Evolutionary conservation across 257 asterid genomes (phyloP).

Genomic region (Linaria vulgaris): DNA sequence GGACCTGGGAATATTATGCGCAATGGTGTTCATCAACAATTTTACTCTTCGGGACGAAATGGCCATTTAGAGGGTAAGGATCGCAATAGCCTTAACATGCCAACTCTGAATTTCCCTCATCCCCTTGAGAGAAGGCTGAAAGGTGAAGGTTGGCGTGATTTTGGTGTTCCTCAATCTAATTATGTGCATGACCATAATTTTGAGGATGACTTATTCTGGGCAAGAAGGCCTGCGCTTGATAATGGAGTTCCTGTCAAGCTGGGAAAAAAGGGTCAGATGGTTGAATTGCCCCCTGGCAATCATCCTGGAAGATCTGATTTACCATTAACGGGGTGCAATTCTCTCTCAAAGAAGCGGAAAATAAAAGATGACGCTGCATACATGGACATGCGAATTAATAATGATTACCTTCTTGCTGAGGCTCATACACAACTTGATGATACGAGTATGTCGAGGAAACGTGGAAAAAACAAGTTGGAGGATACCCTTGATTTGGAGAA

Average conservation of each 20-base stretch:
- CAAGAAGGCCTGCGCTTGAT: slow-evolving; percentile 46
- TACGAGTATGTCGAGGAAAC: slow-evolving; percentile 49
- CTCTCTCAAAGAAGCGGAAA: slow-evolving; percentile 71
- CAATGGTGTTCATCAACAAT: slow-evolving; percentile 46
- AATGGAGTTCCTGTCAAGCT: slow-evolving; percentile 53
- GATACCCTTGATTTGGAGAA: slow-evolving; percentile 47
- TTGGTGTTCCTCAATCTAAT: slow-evolving; percentile 49
- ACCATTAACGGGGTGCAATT: slow-evolving; percentile 63
- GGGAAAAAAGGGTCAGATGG: slow-evolving; percentile 65
- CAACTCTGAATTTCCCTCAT: slow-evolving; percentile 42
- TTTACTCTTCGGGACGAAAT: slow-evolving; percentile 55
- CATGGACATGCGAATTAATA: slow-evolving; percentile 47
- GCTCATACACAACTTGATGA: slow-evolving; percentile 51
- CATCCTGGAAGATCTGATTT: slow-evolving; percentile 56
- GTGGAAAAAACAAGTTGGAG: slow-evolving; percentile 61
- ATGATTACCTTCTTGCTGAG: slow-evolving; percentile 44
- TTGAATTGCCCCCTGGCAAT: slow-evolving; percentile 43
- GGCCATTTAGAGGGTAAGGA: slow-evolving; percentile 54
- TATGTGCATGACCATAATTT: slow-evolving; percentile 41
- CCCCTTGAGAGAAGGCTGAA: slow-evolving; percentile 45
- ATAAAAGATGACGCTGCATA: slow-evolving; percentile 49
- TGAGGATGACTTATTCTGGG: slow-evolving; percentile 62
- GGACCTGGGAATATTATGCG: slow-evolving; percentile 43
- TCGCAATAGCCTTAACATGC: slow-evolving; percentile 47
- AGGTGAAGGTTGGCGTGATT: slow-evolving; percentile 50